These are phyloP conservation scores for Cystobasidiopsis lactophilus DNA, from an alignment of 768 basidiomycete species.

Conservation along the genomic window DNA sequence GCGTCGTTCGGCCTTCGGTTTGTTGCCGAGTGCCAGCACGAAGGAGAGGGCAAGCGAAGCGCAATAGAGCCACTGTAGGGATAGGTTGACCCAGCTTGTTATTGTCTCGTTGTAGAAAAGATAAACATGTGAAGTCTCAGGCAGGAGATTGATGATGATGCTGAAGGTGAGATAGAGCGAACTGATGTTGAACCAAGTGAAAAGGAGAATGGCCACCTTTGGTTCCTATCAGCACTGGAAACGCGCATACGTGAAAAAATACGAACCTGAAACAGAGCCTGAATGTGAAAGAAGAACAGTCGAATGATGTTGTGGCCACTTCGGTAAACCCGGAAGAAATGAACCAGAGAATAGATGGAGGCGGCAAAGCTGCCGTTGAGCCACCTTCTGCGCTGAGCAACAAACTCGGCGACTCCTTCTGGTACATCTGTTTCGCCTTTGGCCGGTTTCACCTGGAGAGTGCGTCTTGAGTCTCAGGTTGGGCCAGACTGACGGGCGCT, in stretches of 20 bases:
- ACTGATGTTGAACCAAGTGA: slow-evolving; percentile 13
- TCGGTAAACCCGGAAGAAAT: slow-evolving; percentile 40
- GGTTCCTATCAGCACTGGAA: not conserved
- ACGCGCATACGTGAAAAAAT: not conserved
- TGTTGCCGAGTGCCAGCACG: slow-evolving; percentile 52
- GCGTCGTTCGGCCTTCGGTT: slow-evolving; percentile 67
- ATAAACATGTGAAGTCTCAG: slow-evolving; percentile 28
- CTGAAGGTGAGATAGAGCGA: slow-evolving; percentile 74
- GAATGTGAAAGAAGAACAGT: slow-evolving; percentile 38
- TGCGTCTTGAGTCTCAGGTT: slow-evolving; percentile 29
- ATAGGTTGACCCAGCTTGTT: slow-evolving; percentile 34
- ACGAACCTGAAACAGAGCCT: slow-evolving; percentile 11
- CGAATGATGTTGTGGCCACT: slow-evolving; percentile 51
- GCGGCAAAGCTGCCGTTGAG: slow-evolving; percentile 64
- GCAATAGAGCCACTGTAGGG: slow-evolving; percentile 16
- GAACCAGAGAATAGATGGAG: slow-evolving; percentile 58
- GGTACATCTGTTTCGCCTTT: slow-evolving; percentile 26
- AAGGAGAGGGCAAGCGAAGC: slow-evolving; percentile 47
- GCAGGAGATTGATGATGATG: slow-evolving; percentile 76
- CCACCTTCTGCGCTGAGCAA: slow-evolving; percentile 90
- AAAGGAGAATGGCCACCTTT: not conserved
- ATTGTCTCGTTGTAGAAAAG: slow-evolving; percentile 54
- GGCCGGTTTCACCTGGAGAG: slow-evolving; percentile 79
- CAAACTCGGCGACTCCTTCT: slow-evolving; percentile 55
- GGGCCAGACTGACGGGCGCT: not conserved